Percentiles rank a stretch among this genome's conserved stretches.
Evolutionary conservation across 177 flowering plant species (phyloP).

Genomic region (Telopea speciosissima): DNA sequence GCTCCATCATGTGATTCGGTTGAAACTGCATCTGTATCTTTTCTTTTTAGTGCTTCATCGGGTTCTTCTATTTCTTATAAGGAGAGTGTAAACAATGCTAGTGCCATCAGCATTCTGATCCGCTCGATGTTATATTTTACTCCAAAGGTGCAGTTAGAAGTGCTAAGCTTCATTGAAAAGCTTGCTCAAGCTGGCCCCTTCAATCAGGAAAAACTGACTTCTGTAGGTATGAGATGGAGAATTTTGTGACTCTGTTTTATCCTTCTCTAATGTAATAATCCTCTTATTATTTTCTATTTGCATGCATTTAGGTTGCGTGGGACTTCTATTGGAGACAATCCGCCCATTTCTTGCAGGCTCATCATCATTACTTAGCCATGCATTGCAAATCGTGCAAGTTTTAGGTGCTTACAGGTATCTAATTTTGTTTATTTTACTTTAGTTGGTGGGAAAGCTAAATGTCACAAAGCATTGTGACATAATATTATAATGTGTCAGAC

Average conservation of each 20-base stretch:
- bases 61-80: constrained; percentile 54
- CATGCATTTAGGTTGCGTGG: constrained; percentile 73
- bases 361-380: constrained; percentile 70
- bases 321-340: constrained; percentile 78
- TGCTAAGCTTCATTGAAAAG: constrained; percentile 67
- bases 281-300: constrained; percentile 12
- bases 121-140: constrained; percentile 76
- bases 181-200: constrained; percentile 82
- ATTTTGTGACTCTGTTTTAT: constrained; percentile 5
- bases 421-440: constrained; percentile 3
- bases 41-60: constrained; percentile 48
- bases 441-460: background rate
- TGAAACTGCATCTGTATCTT: constrained; percentile 42
- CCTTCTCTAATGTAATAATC: background rate
- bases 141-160: constrained; percentile 88
- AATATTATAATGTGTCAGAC: no score
- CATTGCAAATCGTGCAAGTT: constrained; percentile 81
- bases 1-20: constrained; percentile 25
- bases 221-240: constrained; percentile 60
- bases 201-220: constrained; percentile 91
- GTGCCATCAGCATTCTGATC: constrained; percentile 75
- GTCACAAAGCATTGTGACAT: no score
- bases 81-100: constrained; percentile 84
- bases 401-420: constrained; percentile 90
- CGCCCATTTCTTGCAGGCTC: constrained; percentile 77